A percentile compares a stretch with the other conserved stretches of the same genome.
Conservation (phyloP, 352 stramenopile species). For the Pythium brassicae region DNA sequence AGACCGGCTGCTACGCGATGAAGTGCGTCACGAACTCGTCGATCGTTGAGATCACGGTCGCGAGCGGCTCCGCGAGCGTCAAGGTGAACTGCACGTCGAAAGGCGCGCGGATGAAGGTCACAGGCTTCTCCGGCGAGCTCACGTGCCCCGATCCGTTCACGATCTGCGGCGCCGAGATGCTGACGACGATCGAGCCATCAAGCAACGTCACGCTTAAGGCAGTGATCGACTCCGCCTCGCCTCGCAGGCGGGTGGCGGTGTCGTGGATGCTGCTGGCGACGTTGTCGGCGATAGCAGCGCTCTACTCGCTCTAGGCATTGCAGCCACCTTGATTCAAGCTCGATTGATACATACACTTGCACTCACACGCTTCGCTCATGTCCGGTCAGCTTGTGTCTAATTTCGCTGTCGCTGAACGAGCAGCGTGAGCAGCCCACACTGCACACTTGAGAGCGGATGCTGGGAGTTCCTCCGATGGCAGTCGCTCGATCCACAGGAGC, state of each 20-base stretch:
- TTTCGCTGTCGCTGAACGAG: too few relatives aligned
- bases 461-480: background rate
- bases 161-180: conserved; percentile 32
- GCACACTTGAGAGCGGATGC: background rate
- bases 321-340: background rate
- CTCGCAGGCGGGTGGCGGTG: background rate
- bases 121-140: conserved; percentile 44
- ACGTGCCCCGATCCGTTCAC: conserved; percentile 63
- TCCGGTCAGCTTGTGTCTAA: too few relatives aligned
- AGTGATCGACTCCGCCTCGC: background rate
- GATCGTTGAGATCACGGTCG: conserved; percentile 40
- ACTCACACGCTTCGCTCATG: too few relatives aligned
- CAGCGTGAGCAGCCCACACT: too few relatives aligned
- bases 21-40: conserved; percentile 31
- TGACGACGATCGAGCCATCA: background rate
- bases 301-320: background rate
- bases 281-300: background rate
- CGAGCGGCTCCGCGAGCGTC: conserved; percentile 12
- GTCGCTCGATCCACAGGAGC: background rate
- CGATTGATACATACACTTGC: background rate
- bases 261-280: background rate
- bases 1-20: conserved; percentile 79
- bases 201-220: background rate
- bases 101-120: conserved; percentile 30
- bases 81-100: conserved; percentile 41